These are phyloP conservation scores for Hyphochytrium catenoides DNA, from an alignment of 352 stramenopile genomes.

Conservation along the genomic window DNA sequence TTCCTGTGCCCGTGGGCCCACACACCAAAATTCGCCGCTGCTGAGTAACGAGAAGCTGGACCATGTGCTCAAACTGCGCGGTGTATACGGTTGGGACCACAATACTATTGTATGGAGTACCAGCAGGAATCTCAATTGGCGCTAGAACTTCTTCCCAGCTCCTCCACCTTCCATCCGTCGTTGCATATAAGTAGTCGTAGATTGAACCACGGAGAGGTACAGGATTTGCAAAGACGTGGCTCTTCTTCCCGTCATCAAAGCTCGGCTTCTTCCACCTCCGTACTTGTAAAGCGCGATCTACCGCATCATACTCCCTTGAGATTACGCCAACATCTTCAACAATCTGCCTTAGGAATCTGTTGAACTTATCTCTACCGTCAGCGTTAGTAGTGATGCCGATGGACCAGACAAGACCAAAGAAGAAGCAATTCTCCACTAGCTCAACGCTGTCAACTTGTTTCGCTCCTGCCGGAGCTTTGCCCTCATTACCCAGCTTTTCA, in stretches of 20 bases:
- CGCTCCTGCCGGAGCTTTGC: too few species aligned
- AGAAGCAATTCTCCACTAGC: conserved; percentile 60
- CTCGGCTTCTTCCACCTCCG: conserved; percentile 41
- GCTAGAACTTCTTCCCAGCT: conserved; percentile 67
- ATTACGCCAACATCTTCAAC: conserved; percentile 38
- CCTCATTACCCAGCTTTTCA: conserved; percentile 8
- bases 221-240: conserved; percentile 20
- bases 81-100: conserved; percentile 81
- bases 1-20: conserved; percentile 74
- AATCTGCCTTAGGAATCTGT: conserved; percentile 46
- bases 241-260: conserved; percentile 20
- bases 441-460: too few species aligned
- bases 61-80: conserved; percentile 60
- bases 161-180: conserved; percentile 59
- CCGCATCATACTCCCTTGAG: conserved; percentile 37
- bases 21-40: conserved; percentile 66
- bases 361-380: conserved; percentile 35
- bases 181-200: conserved; percentile 63
- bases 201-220: conserved; percentile 33
- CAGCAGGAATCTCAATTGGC: conserved; percentile 51
- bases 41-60: conserved; percentile 49
- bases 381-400: conserved; percentile 50
- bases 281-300: conserved; percentile 45
- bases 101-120: conserved; percentile 68
- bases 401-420: conserved; percentile 73